Percentiles rank a stretch among this genome's conserved stretches.
phyloP scores from a whole-genome alignment of 2,329 filamentous ascomycete species.

The Leptographium radiaticola region DNA sequence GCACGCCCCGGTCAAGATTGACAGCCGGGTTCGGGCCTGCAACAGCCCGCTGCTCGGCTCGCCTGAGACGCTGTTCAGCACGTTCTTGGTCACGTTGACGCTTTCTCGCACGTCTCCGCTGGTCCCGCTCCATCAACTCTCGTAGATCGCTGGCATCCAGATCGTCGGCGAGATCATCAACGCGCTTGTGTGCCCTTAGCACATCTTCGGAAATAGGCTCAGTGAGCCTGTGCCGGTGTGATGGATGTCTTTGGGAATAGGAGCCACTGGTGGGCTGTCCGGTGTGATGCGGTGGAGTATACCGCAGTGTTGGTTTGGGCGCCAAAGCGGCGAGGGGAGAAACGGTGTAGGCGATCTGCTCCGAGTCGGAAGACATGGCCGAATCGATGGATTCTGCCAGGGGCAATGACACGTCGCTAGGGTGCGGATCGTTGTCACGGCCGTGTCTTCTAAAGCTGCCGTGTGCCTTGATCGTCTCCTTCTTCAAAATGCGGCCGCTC shows the following conservation, averaged over 20 bases:
- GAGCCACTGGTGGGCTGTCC: slow-evolving; percentile 29
- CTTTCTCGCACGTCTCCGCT: slow-evolving; percentile 65
- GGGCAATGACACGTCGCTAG: slow-evolving; percentile 64
- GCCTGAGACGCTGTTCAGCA: slow-evolving; percentile 49
- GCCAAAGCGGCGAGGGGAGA: slow-evolving; percentile 70
- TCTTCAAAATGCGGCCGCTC: slow-evolving; percentile 45
- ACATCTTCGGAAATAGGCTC: slow-evolving; percentile 47
- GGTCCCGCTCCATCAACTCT: slow-evolving; percentile 82
- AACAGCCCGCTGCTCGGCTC: slow-evolving; percentile 49
- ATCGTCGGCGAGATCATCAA: slow-evolving; percentile 67
- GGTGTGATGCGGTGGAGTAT: slow-evolving; percentile 51
- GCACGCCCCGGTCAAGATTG: slow-evolving; percentile 46
- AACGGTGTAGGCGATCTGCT: slow-evolving; percentile 66
- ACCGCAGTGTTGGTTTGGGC: slow-evolving; percentile 72
- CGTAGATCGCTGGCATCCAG: slow-evolving; percentile 74
- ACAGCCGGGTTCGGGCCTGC: neutral
- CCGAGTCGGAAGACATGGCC: slow-evolving; percentile 60
- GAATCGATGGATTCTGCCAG: slow-evolving; percentile 63
- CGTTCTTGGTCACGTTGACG: slow-evolving; percentile 54
- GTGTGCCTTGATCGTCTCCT: slow-evolving; percentile 53
- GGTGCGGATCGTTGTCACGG: slow-evolving; percentile 35
- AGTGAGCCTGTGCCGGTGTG: slow-evolving; percentile 37
- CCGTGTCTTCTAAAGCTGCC: slow-evolving; percentile 21
- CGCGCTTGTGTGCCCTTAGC: slow-evolving; percentile 45
- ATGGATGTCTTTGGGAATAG: slow-evolving; percentile 33